Conservation (phyloP, 352 stramenopile species). For the Globisporangium rhizosaccharum region DNA sequence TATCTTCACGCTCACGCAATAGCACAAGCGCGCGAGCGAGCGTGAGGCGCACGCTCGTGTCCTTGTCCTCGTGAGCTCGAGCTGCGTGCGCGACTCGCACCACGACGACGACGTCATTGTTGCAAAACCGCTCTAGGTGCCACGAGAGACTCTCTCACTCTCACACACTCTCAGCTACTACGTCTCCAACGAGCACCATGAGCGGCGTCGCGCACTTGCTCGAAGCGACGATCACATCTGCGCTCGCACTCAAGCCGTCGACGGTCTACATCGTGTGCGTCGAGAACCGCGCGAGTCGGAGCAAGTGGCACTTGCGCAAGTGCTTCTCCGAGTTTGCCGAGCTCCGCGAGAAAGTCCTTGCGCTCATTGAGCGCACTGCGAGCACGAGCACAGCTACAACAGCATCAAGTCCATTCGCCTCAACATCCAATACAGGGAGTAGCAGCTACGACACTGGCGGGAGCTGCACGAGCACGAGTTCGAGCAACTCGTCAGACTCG, state of each 20-base stretch:
- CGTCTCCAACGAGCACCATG: conserved; percentile 16
- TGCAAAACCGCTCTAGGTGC: conserved; percentile 2
- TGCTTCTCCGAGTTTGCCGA: conserved; percentile 78
- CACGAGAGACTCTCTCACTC: conserved; percentile 1
- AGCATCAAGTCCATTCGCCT: neutral
- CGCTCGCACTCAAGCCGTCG: conserved; percentile 62
- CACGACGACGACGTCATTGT: conserved; percentile 4
- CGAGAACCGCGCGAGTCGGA: conserved; percentile 33
- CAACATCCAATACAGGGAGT: neutral
- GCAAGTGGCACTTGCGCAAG: conserved; percentile 58
- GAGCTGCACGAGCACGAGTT: conserved; percentile 8
- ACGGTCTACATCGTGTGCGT: conserved; percentile 70
- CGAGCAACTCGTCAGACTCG: conserved; percentile 9
- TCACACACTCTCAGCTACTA: neutral
- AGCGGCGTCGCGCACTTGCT: conserved; percentile 38
- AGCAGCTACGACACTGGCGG: conserved; percentile 6
- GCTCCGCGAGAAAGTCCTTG: conserved; percentile 59
- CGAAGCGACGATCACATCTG: conserved; percentile 58
- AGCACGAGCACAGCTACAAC: neutral
- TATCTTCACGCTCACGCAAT: too few relatives aligned
- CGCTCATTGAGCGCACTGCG: conserved; percentile 44
- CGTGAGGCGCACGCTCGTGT: neutral
- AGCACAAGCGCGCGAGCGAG: too few relatives aligned
- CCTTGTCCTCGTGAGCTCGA: neutral
- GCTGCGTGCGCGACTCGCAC: neutral